Percentiles rank a stretch among this genome's conserved stretches.
phyloP scores from a whole-genome alignment of 768 basidiomycete species.

The Coprinellus micaceus region DNA sequence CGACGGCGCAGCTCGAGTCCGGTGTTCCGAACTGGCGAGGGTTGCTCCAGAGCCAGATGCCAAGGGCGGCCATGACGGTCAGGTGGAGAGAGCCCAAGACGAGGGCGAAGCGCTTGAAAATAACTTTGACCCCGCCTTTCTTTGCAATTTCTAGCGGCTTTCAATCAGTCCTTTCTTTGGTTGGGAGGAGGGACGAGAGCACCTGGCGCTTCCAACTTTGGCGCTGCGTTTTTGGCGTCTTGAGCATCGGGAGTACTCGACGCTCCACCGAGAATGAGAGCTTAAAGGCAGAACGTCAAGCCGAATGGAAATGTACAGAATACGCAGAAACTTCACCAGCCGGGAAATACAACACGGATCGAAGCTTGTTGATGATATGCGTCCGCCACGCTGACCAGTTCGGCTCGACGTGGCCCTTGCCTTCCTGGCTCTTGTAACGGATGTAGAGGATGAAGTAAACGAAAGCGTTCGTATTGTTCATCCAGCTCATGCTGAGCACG shows the following conservation, averaged over 20 bases:
- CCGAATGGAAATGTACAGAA: too few species aligned
- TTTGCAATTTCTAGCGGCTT: not conserved
- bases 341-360: not conserved
- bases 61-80: conserved; percentile 8
- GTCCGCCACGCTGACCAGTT: not conserved
- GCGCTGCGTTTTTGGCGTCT: too few species aligned
- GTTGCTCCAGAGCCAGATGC: conserved; percentile 14
- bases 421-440: conserved; percentile 1
- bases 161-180: too few species aligned
- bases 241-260: too few species aligned
- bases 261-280: too few species aligned
- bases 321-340: not conserved
- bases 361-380: not conserved
- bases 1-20: not conserved
- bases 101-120: conserved; percentile 2
- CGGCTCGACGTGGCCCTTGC: not conserved
- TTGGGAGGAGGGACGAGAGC: too few species aligned
- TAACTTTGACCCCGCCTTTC: not conserved
- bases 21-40: not conserved
- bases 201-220: too few species aligned
- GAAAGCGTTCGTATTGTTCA: conserved; percentile 21
- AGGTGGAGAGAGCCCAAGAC: conserved; percentile 10
- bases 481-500: conserved; percentile 27
- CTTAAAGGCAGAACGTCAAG: too few species aligned
- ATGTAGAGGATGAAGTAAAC: conserved; percentile 10